Conservation (phyloP, 768 basidiomycete species). For the Psilocybe sp. region DNA sequence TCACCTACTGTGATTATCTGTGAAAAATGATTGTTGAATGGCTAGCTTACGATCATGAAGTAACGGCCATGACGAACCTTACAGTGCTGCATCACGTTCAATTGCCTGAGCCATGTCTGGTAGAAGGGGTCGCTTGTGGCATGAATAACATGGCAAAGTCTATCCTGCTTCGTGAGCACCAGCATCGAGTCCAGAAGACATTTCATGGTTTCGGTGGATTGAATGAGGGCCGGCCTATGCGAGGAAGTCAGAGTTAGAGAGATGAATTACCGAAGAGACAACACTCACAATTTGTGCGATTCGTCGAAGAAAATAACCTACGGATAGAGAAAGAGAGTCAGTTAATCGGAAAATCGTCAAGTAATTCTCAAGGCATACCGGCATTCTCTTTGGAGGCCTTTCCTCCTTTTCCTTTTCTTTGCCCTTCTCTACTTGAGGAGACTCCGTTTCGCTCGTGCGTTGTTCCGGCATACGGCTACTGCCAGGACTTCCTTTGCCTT, state of each 20-base stretch:
- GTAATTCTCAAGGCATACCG: slow-evolving; percentile 35
- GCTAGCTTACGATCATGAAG: not conserved
- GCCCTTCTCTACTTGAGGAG: slow-evolving; percentile 6
- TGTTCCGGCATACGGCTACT: slow-evolving; percentile 5
- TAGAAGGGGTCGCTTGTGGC: slow-evolving; percentile 85
- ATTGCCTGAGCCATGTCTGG: slow-evolving; percentile 77
- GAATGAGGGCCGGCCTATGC: slow-evolving; percentile 66
- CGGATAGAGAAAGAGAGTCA: slow-evolving; percentile 3
- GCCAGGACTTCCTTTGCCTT: slow-evolving; percentile 18
- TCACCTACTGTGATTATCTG: slow-evolving; percentile 81
- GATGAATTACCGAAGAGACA: not conserved
- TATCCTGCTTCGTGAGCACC: slow-evolving; percentile 83
- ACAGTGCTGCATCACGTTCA: slow-evolving; percentile 82
- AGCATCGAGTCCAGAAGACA: slow-evolving; percentile 82
- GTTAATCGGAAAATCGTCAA: not conserved
- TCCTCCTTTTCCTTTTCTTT: slow-evolving; percentile 24
- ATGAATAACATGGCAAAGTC: slow-evolving; percentile 80
- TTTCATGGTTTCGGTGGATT: slow-evolving; percentile 80
- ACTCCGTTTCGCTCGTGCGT: not conserved
- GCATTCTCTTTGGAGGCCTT: slow-evolving; percentile 59
- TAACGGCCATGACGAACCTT: slow-evolving; percentile 41
- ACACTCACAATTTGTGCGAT: slow-evolving; percentile 72
- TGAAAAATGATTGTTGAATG: not conserved
- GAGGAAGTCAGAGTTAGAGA: not conserved
- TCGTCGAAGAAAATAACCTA: slow-evolving; percentile 79